Evolutionary conservation across 257 asterid genomes (phyloP).

Genomic region (Linderniella brevidens): DNA sequence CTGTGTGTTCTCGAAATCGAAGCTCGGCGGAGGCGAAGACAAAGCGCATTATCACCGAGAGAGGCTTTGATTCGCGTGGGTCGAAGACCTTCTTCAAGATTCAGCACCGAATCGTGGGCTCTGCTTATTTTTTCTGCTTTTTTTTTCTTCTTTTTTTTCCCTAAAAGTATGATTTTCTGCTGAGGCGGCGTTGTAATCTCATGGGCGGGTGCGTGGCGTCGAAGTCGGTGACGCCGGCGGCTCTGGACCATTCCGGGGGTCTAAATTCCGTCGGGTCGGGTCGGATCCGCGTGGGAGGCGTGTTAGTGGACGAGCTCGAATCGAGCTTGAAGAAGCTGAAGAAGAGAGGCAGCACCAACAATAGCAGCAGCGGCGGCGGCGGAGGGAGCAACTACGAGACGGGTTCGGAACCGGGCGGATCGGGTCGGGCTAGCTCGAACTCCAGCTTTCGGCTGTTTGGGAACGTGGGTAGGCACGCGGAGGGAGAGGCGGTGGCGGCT

Average conservation of each 20-base stretch:
- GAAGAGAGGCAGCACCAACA: slow-evolving; percentile 29
- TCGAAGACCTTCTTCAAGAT: no score
- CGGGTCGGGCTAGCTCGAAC: slow-evolving; percentile 63
- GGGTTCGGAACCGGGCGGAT: slow-evolving; percentile 76
- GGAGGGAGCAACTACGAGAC: slow-evolving; percentile 20
- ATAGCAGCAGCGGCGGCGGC: no score
- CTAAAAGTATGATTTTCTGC: neutral
- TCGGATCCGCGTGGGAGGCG: slow-evolving; percentile 62
- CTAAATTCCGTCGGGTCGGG: slow-evolving; percentile 43
- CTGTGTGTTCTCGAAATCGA: no score
- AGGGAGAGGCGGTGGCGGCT: slow-evolving; percentile 86
- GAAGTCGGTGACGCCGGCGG: slow-evolving; percentile 79
- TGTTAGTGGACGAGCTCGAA: slow-evolving; percentile 49
- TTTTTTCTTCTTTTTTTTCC: no score
- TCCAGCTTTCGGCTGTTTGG: slow-evolving; percentile 84
- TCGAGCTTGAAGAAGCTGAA: slow-evolving; percentile 77
- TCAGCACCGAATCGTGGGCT: no score
- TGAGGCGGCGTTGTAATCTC: slow-evolving; percentile 23
- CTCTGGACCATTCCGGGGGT: slow-evolving; percentile 60
- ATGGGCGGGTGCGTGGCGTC: slow-evolving; percentile 55
- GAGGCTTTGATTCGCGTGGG: no score
- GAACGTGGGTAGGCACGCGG: slow-evolving; percentile 62
- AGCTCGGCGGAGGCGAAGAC: no score
- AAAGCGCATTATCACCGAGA: no score
- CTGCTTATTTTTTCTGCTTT: no score